Percentiles rank a stretch among this genome's conserved stretches.
phyloP scores from a whole-genome alignment of 345 rosid genomes.

The Mangifera indica region DNA sequence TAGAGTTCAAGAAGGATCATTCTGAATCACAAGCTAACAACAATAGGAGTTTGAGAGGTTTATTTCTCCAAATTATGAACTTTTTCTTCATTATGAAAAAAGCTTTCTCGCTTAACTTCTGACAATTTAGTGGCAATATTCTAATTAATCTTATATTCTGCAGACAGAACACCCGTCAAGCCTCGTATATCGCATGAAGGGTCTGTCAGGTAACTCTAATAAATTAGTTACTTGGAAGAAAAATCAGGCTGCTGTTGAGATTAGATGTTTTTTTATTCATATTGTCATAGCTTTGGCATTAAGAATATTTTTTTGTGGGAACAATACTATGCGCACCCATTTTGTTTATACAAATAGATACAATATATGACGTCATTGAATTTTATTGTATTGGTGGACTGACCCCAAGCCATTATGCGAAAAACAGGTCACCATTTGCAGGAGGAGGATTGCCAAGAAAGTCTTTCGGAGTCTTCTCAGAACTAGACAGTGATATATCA shows the following conservation, averaged over 20 bases:
- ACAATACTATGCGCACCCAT: no score
- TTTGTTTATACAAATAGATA: no score
- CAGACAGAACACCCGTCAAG: slow-evolving; percentile 47
- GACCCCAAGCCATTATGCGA: slow-evolving; percentile 6
- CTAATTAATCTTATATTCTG: not conserved
- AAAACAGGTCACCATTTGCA: slow-evolving; percentile 55
- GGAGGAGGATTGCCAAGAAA: slow-evolving; percentile 30
- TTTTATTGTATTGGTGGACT: not conserved
- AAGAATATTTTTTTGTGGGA: no score
- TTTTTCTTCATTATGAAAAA: not conserved
- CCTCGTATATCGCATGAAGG: slow-evolving; percentile 50
- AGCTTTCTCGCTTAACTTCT: not conserved
- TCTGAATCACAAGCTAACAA: slow-evolving; percentile 33
- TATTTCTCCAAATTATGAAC: slow-evolving; percentile 1
- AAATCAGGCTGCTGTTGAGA: no score
- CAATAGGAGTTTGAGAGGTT: slow-evolving; percentile 49
- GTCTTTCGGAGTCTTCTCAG: slow-evolving; percentile 47
- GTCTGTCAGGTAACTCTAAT: slow-evolving; percentile 45
- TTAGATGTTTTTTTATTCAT: no score
- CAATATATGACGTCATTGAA: no score
- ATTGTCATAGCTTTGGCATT: no score
- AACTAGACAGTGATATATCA: slow-evolving; percentile 72
- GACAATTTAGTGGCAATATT: not conserved
- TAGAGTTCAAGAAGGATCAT: slow-evolving; percentile 34
- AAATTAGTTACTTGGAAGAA: not conserved